A percentile compares a stretch with the other conserved stretches of the same genome.
Conservation (phyloP, 306 rosid genomes). For the Prunus armeniaca region DNA sequence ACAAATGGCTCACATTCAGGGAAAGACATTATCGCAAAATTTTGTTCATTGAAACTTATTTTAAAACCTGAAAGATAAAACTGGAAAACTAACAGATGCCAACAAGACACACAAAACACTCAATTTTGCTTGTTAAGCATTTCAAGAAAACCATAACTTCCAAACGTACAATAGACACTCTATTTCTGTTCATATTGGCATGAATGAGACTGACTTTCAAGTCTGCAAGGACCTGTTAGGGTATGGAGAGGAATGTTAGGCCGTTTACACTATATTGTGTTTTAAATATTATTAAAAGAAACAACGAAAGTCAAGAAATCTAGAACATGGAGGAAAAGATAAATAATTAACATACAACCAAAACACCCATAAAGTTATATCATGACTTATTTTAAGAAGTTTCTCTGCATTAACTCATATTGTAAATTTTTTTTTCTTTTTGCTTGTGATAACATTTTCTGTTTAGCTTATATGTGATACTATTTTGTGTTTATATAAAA, state of each 20-base stretch:
- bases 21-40: background rate
- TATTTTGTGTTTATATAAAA: background rate
- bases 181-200: background rate
- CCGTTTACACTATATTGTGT: background rate
- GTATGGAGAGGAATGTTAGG: background rate
- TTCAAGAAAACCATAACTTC: background rate
- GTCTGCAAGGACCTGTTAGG: background rate
- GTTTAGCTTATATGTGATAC: background rate
- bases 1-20: background rate
- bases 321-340: too few relatives aligned
- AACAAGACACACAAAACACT: background rate
- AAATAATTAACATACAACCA: background rate
- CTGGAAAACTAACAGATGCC: background rate
- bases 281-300: background rate
- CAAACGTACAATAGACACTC: background rate
- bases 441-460: background rate
- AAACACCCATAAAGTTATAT: background rate
- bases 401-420: background rate
- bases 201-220: background rate
- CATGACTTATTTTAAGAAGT: background rate
- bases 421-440: background rate
- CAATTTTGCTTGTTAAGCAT: background rate
- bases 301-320: background rate
- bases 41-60: background rate
- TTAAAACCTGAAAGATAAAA: background rate